These are phyloP conservation scores for Colletotrichum sp. DNA, from an alignment of 2,329 filamentous ascomycete species.

Conservation along the genomic window DNA sequence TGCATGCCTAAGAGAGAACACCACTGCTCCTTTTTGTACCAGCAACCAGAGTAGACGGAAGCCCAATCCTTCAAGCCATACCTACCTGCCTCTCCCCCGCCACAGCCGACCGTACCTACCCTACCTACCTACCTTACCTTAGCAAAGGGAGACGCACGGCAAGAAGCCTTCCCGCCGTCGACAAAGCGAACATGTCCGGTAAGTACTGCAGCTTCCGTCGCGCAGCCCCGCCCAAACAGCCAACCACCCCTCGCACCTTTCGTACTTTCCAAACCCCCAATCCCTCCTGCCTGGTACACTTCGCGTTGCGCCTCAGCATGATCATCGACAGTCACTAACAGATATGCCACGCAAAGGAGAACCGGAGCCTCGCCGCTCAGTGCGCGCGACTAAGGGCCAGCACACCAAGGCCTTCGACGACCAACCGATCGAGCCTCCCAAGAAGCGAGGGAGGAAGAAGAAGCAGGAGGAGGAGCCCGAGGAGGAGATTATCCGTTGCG, in stretches of 20 bases:
- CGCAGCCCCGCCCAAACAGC: not conserved
- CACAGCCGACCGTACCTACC: not conserved
- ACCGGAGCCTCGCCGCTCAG: conserved; percentile 87
- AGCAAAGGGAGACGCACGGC: conserved; percentile 5
- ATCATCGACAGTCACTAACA: not conserved
- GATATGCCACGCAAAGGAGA: conserved; percentile 40
- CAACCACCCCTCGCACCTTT: not conserved
- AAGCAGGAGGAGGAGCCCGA: conserved; percentile 64
- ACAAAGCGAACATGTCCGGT: conserved; percentile 16
- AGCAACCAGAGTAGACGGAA: not conserved
- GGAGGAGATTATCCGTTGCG: conserved; percentile 86
- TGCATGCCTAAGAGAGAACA: conserved; percentile 20
- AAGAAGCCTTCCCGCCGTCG: not conserved
- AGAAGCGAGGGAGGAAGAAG: conserved; percentile 62
- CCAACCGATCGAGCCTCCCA: conserved; percentile 56
- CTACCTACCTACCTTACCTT: not conserved
- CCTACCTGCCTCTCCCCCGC: not conserved
- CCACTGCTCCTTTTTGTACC: not conserved
- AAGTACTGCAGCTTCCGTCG: conserved; percentile 9
- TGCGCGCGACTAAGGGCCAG: conserved; percentile 95
- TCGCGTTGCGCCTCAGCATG: not conserved
- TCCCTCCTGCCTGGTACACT: not conserved
- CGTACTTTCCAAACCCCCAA: not conserved
- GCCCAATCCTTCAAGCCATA: not conserved
- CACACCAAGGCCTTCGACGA: conserved; percentile 89